Evolutionary conservation across 176 grass and related monocot genomes (phyloP), one percentile per base, ranked within the genome.

Genomic region (Zoysia japonica): DNA sequence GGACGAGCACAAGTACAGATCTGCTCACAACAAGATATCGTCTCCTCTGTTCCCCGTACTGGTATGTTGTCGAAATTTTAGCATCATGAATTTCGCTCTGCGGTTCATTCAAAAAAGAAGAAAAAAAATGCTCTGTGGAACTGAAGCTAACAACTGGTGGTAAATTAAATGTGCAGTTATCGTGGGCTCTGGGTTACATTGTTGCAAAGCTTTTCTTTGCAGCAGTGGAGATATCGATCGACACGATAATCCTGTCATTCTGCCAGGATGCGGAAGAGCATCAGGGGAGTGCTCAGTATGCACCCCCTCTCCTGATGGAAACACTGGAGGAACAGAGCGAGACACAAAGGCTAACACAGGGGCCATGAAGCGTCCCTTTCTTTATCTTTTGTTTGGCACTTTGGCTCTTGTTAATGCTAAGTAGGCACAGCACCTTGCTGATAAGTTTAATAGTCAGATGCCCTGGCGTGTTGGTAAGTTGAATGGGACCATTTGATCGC

Each of bases 231-330:
- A 82, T 90, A 83, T 94, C 92, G 9, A 87, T 97, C 14, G 92
- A 94, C 62, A 97, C 95, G 3, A 94, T 92, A 68, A 90, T 94
- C 46, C 75, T 97, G 59, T 94, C 95, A 6, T 97, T 97, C 83
- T 97, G 95, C 80, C 95, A 97, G 83, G 95, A 97, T 49, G 76
- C 95, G 0, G 95, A 97, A 67, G 92, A 94, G 77, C 87, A 97
- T 65, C 71, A 94, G 81, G 95, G 95, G n/a, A 88, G 79, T 73
- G 89, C 89, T 11, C 91, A 72, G 77, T 94, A 89, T 62, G 95
- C 95, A 0, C 91, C 95, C 13, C 89, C 81, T n/a, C 91, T 94
- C 69, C 89, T 97, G 10, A 89, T 94, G 89, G 95, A 94, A 84
- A 97, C 95, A 9, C 67, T 97, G 17, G 87, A 91, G 11, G 87